Evolutionary conservation across 192 early-diverging fungal species (phyloP).

Genomic region (Gaertneriomyces semiglobifer): DNA sequence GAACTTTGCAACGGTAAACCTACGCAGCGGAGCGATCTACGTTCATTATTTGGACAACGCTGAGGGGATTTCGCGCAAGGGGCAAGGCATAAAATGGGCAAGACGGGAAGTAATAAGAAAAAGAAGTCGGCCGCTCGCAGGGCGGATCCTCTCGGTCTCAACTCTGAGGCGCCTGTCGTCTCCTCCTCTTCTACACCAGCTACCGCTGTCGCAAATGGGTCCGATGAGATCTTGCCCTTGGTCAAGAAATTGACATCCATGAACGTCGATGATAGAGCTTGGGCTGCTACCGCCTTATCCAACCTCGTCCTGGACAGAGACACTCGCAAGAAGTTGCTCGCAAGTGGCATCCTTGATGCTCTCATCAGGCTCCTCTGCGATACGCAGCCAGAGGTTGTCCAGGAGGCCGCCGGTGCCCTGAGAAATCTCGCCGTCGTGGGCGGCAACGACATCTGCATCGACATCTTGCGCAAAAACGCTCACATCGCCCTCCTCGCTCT

Average conservation of each 20-base stretch:
- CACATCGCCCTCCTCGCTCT: constrained; percentile 50
- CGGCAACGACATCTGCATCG: constrained; percentile 53
- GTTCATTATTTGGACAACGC: no score
- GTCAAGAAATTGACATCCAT: constrained; percentile 55
- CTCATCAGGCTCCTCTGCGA: constrained; percentile 75
- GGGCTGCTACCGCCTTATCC: constrained; percentile 84
- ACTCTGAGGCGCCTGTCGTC: neutral
- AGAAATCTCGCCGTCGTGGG: constrained; percentile 57
- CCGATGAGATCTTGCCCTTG: constrained; percentile 17
- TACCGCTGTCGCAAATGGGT: neutral
- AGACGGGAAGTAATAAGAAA: constrained; percentile 13
- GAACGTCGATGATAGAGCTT: constrained; percentile 73
- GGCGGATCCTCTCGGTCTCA: constrained; percentile 10
- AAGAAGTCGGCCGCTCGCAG: neutral
- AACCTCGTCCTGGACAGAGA: constrained; percentile 68
- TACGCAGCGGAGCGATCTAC: no score
- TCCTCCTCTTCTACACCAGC: neutral
- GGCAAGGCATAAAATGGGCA: constrained; percentile 13
- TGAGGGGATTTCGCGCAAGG: no score
- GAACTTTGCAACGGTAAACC: no score
- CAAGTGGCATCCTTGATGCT: constrained; percentile 60
- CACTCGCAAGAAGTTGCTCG: constrained; percentile 73
- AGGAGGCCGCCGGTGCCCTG: constrained; percentile 72
- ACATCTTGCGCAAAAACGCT: constrained; percentile 54
- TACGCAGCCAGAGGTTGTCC: constrained; percentile 64